Evolutionary conservation across 2,329 filamentous ascomycete species (phyloP), one percentile per base, ranked within the genome.

Genomic region (Didymella glomerata): DNA sequence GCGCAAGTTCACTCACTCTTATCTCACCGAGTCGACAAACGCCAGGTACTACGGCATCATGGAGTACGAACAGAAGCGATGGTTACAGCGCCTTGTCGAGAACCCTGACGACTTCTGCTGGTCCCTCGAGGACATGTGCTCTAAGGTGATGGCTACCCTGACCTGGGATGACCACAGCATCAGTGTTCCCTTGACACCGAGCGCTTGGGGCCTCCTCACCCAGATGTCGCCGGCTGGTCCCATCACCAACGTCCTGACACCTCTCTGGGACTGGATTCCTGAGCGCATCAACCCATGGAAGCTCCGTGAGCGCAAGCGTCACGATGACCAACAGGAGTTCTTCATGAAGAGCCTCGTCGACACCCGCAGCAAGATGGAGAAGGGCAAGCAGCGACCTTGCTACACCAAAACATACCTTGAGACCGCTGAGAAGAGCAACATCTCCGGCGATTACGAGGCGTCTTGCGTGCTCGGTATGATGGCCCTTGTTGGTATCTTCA

Each of bases 201-300:
- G 80, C 59, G 84, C 84, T 1, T 85, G 83, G 83, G 83, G 83
- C n/a, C 75, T 85, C 1, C 73, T 86, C 16, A 84, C 79, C 4
- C 83, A 85, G 53, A 86, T 86, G 83, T 85, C 83, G 1, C 84
- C 84, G 0, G 83, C 84, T 25, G 84, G 84, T 0, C 83, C 84
- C 1, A 82, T 86, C 62, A 85, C 83, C n/a, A 86, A 85, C 59
- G 79, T 85, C 4, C 52, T 85, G 40, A 85, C 83, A 3, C 83
- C 83, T 4, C 76, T 86, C 0, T 85, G 83, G 83, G 78, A 84
- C 57, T 71, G 62, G 54, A 68, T 85, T 1, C 83, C 83, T 2
- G 72, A 76, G 56, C 62, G 71, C 14, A 76, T 85, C 45, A 85
- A 85, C 63, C 83, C 83, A 0, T 85, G 83, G 83, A 85, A 85